These are phyloP conservation scores for Arabidopsis suecica DNA, from an alignment of 345 rosid genomes.

Conservation along the genomic window DNA sequence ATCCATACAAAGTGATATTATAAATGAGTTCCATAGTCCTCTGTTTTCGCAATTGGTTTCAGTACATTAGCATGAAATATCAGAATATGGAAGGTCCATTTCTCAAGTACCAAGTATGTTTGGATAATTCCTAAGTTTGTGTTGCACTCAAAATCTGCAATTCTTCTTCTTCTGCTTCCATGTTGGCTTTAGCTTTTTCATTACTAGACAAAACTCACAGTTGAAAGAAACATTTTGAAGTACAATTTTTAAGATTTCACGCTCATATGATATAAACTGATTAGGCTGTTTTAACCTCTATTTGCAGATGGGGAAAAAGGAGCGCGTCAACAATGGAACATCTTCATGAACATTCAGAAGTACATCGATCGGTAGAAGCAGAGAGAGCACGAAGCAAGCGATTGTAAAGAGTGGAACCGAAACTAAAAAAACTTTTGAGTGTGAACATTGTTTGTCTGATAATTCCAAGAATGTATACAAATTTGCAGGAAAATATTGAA, in stretches of 20 bases:
- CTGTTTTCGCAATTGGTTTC: slow-evolving; percentile 4
- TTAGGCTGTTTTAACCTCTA: not conserved
- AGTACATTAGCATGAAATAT: not conserved
- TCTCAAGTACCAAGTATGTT: not conserved
- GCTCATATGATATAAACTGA: not conserved
- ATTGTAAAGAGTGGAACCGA: not conserved
- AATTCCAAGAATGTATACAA: slow-evolving; percentile 42
- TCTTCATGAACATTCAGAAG: slow-evolving; percentile 21
- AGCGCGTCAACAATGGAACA: slow-evolving; percentile 7
- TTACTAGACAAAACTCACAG: not conserved
- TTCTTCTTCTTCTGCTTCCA: not conserved
- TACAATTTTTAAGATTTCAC: not conserved
- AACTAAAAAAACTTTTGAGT: slow-evolving; percentile 9
- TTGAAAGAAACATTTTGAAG: not conserved
- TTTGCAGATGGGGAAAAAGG: slow-evolving; percentile 1
- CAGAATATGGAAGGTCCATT: not conserved
- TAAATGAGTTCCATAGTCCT: not conserved
- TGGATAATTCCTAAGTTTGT: not conserved
- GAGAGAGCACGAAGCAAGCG: slow-evolving; percentile 12
- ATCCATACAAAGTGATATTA: not conserved
- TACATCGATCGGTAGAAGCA: not conserved
- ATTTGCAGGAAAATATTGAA: slow-evolving; percentile 38
- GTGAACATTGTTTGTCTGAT: slow-evolving; percentile 29
- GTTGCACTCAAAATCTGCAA: not conserved
- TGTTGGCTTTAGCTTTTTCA: slow-evolving; percentile 14